phyloP scores from a whole-genome alignment of 352 stramenopile genomes.

The Globisporangium echinulatum region DNA sequence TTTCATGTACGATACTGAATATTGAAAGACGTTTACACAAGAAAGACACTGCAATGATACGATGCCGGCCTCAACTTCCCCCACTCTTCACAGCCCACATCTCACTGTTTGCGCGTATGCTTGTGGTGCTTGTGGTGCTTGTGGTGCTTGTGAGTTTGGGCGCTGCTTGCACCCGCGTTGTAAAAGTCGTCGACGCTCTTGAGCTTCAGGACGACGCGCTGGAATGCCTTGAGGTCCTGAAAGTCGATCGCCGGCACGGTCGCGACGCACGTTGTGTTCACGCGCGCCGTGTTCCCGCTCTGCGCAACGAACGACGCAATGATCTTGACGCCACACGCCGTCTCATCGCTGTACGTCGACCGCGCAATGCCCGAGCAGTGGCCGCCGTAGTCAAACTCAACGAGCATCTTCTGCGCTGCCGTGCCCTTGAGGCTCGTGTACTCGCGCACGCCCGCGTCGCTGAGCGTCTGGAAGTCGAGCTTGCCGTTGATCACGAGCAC shows the following conservation, averaged over 20 bases:
- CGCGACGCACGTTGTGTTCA: constrained; percentile 21
- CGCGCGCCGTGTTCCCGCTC: constrained; percentile 9
- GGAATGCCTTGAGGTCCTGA: constrained; percentile 1
- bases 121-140: no score
- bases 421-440: constrained; percentile 12
- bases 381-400: constrained; percentile 19
- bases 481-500: constrained; percentile 22
- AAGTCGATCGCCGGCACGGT: constrained; percentile 6
- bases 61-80: not conserved
- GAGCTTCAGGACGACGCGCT: not conserved
- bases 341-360: not conserved
- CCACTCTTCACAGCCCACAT: no score
- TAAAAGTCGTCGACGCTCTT: constrained; percentile 12
- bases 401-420: constrained; percentile 7
- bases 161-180: not conserved
- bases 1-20: no score
- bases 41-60: not conserved
- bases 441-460: not conserved
- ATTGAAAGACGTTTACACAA: no score
- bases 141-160: no score
- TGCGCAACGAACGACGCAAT: constrained; percentile 13
- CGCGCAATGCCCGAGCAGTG: constrained; percentile 12
- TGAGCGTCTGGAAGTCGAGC: constrained; percentile 16
- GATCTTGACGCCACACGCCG: constrained; percentile 15
- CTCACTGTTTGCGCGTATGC: not conserved